These are phyloP conservation scores for Erodium texanum DNA, from an alignment of 441 rosid species.

Conservation along the genomic window DNA sequence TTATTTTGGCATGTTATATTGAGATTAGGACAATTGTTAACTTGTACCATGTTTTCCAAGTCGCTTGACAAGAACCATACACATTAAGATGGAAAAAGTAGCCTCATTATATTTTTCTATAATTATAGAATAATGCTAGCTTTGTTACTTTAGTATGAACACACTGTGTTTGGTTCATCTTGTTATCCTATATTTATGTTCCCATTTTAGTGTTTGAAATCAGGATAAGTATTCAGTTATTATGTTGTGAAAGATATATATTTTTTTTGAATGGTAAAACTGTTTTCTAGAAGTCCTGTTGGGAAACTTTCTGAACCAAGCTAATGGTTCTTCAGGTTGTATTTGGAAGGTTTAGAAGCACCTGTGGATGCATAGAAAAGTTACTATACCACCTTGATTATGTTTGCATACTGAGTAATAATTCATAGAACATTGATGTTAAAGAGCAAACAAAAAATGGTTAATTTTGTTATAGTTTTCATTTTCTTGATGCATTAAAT, in stretches of 20 bases:
- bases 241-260: neutral
- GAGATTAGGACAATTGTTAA: neutral
- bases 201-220: neutral
- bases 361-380: neutral
- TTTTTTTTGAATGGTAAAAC: neutral
- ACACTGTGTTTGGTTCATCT: neutral
- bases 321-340: neutral
- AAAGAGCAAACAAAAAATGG: neutral
- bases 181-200: neutral
- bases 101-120: neutral
- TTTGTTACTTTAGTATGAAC: neutral
- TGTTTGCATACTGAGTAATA: neutral
- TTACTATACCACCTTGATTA: neutral
- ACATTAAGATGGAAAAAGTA: neutral
- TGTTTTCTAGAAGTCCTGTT: neutral
- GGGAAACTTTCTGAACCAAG: neutral
- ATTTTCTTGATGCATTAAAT: neutral
- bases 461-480: neutral
- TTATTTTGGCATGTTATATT: constrained; percentile 1
- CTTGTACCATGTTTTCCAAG: too few relatives aligned
- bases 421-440: neutral
- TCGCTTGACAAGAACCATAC: too few relatives aligned
- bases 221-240: neutral
- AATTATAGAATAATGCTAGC: neutral
- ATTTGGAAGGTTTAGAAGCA: neutral